Evolutionary conservation across 129 eudicot species (phyloP).

Genomic region (Gnaphalium uliginosum): DNA sequence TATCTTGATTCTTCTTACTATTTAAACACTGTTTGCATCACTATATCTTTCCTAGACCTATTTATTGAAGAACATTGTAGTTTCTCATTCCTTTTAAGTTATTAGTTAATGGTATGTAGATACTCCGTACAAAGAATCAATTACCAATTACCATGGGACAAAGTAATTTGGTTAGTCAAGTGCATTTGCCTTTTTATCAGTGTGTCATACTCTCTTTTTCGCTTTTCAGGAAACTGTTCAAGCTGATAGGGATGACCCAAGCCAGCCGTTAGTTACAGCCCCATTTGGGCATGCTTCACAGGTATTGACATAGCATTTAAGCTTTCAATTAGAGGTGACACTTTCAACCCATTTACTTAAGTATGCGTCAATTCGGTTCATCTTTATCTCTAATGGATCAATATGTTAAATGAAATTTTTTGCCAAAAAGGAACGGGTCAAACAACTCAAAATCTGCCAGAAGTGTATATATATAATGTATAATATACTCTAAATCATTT

Average conservation of each 20-base stretch:
- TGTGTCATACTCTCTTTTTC: not conserved
- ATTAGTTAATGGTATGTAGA: not conserved
- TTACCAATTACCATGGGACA: not conserved
- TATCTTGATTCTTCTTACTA: slow-evolving; percentile 6
- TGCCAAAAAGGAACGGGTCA: not conserved
- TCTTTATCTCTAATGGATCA: not conserved
- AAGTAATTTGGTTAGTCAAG: not conserved
- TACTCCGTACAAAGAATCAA: not conserved
- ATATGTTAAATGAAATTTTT: not conserved
- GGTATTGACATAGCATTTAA: slow-evolving; percentile 41
- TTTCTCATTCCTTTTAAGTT: not conserved
- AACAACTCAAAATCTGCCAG: not conserved
- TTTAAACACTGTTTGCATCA: not conserved
- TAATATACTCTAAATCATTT: too few species aligned
- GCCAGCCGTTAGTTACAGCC: slow-evolving; percentile 92
- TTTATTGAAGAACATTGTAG: not conserved
- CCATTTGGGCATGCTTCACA: slow-evolving; percentile 99
- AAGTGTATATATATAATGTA: not conserved
- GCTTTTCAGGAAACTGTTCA: slow-evolving; percentile 69
- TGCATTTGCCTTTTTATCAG: not conserved
- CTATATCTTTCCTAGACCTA: not conserved
- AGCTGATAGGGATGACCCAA: slow-evolving; percentile 91
- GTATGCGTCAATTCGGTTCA: not conserved
- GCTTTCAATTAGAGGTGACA: not conserved
- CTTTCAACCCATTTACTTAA: not conserved